Evolutionary conservation across 768 basidiomycete genomes (phyloP).

Genomic region (Phaeotremella fagi): DNA sequence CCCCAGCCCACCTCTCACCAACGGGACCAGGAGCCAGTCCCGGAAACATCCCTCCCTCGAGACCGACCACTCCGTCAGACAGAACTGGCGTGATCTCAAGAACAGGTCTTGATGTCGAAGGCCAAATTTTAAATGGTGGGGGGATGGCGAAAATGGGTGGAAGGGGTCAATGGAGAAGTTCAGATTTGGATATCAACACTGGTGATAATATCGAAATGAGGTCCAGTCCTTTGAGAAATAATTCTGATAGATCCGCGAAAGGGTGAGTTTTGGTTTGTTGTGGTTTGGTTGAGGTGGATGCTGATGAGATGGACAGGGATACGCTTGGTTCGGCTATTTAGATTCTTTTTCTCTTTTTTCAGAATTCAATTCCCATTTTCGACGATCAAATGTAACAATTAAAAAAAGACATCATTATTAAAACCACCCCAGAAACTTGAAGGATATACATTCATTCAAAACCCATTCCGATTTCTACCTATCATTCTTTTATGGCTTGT

Average conservation of each 20-base stretch:
- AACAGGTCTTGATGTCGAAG: constrained; percentile 47
- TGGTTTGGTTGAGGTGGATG: too few species aligned
- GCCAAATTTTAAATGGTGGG: constrained; percentile 47
- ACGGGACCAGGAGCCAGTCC: not conserved
- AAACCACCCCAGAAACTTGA: too few species aligned
- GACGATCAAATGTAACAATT: too few species aligned
- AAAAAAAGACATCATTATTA: too few species aligned
- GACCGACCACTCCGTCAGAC: constrained; percentile 42
- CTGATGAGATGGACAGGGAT: too few species aligned
- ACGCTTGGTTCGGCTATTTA: too few species aligned
- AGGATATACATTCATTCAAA: too few species aligned
- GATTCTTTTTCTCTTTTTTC: too few species aligned
- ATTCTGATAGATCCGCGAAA: not conserved
- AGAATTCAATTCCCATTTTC: too few species aligned
- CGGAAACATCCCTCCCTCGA: constrained; percentile 4
- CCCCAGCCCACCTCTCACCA: not conserved
- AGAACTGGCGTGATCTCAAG: constrained; percentile 35
- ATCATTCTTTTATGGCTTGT: too few species aligned
- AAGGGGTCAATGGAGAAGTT: constrained; percentile 22
- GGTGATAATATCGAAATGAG: not conserved
- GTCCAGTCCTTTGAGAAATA: not conserved
- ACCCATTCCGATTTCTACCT: too few species aligned
- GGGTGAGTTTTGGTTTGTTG: not conserved
- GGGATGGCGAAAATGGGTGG: constrained; percentile 42
- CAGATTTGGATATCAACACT: constrained; percentile 5